phyloP scores from a whole-genome alignment of 306 rosid species.

The Corylus avellana region DNA sequence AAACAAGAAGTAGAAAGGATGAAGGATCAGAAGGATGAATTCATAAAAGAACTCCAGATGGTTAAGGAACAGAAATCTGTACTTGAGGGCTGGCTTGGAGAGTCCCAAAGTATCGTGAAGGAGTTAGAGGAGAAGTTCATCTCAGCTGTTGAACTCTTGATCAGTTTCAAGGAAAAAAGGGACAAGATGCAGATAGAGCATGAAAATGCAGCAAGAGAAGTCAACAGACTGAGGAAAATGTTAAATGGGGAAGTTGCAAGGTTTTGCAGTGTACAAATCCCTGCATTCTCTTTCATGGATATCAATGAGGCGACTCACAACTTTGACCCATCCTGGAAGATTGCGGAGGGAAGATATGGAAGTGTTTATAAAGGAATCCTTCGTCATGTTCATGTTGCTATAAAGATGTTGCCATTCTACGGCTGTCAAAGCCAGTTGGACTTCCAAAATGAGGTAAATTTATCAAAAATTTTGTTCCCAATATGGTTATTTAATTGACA shows the following conservation, averaged over 20 bases:
- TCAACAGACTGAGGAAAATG: slow-evolving; percentile 47
- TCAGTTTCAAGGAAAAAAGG: slow-evolving; percentile 73
- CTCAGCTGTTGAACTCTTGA: slow-evolving; percentile 73
- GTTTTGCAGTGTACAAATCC: slow-evolving; percentile 52
- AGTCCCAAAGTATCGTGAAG: slow-evolving; percentile 42
- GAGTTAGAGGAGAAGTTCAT: slow-evolving; percentile 85
- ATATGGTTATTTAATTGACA: not conserved
- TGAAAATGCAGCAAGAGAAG: slow-evolving; percentile 53
- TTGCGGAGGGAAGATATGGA: slow-evolving; percentile 85
- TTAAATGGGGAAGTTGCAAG: slow-evolving; percentile 37
- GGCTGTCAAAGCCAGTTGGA: slow-evolving; percentile 62
- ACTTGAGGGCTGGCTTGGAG: slow-evolving; percentile 47
- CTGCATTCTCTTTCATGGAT: slow-evolving; percentile 79
- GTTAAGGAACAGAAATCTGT: slow-evolving; percentile 51
- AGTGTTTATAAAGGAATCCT: slow-evolving; percentile 82
- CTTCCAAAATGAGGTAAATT: slow-evolving; percentile 75
- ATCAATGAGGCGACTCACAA: slow-evolving; percentile 79
- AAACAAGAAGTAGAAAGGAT: slow-evolving; percentile 52
- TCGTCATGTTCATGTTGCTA: slow-evolving; percentile 77
- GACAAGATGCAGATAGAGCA: slow-evolving; percentile 63
- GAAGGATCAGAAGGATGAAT: slow-evolving; percentile 47
- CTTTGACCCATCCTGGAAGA: slow-evolving; percentile 91
- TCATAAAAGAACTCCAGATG: slow-evolving; percentile 42
- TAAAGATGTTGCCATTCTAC: slow-evolving; percentile 93
- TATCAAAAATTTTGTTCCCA: slow-evolving; percentile 1